Percentiles rank a stretch among this genome's conserved stretches.
Conservation (phyloP, 225 moss, liverwort and hornwort species). For the Marchantia paleacea region DNA sequence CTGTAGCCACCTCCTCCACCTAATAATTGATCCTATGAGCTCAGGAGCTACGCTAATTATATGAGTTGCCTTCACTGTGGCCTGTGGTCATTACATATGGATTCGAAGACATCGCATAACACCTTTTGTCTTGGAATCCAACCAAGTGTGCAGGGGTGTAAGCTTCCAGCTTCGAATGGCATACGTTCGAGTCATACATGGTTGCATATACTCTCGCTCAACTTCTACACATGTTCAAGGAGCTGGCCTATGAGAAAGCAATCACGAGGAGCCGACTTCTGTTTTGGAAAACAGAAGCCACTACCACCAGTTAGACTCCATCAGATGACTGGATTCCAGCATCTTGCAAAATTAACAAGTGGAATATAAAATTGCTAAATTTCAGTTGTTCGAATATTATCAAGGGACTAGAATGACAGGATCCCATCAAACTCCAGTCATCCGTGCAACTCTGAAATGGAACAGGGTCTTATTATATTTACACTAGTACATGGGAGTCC, state of each 20-base stretch:
- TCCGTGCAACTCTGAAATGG: no score
- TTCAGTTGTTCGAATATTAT: background rate
- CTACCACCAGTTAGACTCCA: background rate
- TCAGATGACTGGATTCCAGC: background rate
- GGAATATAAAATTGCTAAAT: background rate
- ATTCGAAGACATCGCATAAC: no score
- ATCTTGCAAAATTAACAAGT: background rate
- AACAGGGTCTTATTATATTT: no score
- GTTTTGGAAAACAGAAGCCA: background rate
- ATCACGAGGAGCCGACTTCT: slow-evolving; percentile 6
- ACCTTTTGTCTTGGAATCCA: no score
- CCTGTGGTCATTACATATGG: no score
- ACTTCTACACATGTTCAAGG: background rate
- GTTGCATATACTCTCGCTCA: background rate
- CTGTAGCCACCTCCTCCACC: no score
- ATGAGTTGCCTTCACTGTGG: no score
- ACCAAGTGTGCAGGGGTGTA: background rate
- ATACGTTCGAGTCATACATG: background rate
- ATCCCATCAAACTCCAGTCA: background rate
- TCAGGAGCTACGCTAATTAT: no score
- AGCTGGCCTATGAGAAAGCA: slow-evolving; percentile 1
- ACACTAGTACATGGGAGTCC: no score
- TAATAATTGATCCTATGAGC: no score
- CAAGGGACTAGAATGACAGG: background rate
- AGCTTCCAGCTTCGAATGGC: background rate